A percentile compares a stretch with the other conserved stretches of the same genome.
phyloP scores from a whole-genome alignment of 257 asterid species.

The Ligustrum vulgare region DNA sequence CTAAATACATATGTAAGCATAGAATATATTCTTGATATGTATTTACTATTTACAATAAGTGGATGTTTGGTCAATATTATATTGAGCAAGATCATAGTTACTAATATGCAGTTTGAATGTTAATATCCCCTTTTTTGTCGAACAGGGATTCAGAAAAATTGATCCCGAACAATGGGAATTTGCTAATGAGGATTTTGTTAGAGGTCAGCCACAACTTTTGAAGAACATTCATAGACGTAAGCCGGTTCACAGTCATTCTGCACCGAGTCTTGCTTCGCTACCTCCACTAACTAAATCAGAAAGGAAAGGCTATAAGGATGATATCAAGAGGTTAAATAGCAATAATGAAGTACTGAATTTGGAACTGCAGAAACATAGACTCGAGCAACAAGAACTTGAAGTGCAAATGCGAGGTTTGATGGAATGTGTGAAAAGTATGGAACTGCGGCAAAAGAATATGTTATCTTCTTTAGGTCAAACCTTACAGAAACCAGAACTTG shows the following conservation, averaged over 20 bases:
- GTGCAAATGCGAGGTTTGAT: slow-evolving; percentile 43
- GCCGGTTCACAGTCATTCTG: slow-evolving; percentile 93
- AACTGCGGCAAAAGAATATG: slow-evolving; percentile 50
- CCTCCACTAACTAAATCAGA: slow-evolving; percentile 58
- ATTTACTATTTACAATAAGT: background rate
- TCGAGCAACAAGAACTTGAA: slow-evolving; percentile 50
- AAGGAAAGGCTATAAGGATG: slow-evolving; percentile 65
- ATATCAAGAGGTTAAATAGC: slow-evolving; percentile 53
- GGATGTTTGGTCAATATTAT: background rate
- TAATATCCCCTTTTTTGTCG: slow-evolving; percentile 5
- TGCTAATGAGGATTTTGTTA: slow-evolving; percentile 74
- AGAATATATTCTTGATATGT: background rate
- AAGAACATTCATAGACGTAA: slow-evolving; percentile 86
- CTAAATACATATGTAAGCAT: slow-evolving; percentile 79
- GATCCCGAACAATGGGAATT: slow-evolving; percentile 96
- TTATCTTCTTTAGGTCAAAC: slow-evolving; percentile 48
- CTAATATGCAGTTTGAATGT: background rate
- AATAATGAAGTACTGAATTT: slow-evolving; percentile 50
- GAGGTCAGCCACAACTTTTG: slow-evolving; percentile 73
- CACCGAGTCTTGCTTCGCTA: slow-evolving; percentile 39
- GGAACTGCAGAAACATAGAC: slow-evolving; percentile 56
- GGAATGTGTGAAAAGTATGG: slow-evolving; percentile 47
- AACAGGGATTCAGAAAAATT: slow-evolving; percentile 81
- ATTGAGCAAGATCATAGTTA: background rate
- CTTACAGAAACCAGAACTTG: slow-evolving; percentile 43